phyloP scores from a whole-genome alignment of 1,284 basidiomycete species.

The Inonotus obliquus region DNA sequence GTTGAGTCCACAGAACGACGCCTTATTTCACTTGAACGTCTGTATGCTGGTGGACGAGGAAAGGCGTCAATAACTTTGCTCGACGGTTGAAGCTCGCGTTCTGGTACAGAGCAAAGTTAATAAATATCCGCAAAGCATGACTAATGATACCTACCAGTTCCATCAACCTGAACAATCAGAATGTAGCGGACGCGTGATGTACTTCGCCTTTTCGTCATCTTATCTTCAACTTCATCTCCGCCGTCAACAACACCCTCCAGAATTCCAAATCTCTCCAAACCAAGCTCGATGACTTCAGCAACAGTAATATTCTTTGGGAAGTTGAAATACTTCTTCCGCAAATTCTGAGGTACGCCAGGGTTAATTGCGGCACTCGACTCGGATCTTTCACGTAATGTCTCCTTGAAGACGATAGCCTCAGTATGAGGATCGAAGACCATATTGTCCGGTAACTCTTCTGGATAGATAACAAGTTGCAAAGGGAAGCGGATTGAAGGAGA shows the following conservation, averaged over 20 bases:
- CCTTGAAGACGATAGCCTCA: conserved; percentile 84
- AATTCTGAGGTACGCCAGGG: conserved; percentile 51
- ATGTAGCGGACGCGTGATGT: conserved; percentile 77
- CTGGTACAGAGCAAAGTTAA: conserved; percentile 37
- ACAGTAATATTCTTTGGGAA: conserved; percentile 94
- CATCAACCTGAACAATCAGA: conserved; percentile 54
- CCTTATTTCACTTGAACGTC: conserved; percentile 59
- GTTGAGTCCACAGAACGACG: conserved; percentile 87
- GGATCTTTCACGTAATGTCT: conserved; percentile 53
- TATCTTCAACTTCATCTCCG: conserved; percentile 95
- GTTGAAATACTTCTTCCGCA: conserved; percentile 74
- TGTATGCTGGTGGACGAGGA: conserved; percentile 67
- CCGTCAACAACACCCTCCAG: conserved; percentile 95
- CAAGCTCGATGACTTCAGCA: conserved; percentile 92
- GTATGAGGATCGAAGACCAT: conserved; percentile 90
- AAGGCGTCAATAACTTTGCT: conserved; percentile 85
- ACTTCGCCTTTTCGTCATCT: conserved; percentile 77
- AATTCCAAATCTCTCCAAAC: conserved; percentile 90
- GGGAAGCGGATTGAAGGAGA: conserved; percentile 82
- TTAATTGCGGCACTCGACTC: conserved; percentile 39
- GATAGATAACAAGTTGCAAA: conserved; percentile 80
- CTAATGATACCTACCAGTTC: conserved; percentile 47
- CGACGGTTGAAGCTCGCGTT: conserved; percentile 71
- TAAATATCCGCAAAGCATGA: conserved; percentile 8
- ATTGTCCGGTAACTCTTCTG: conserved; percentile 88